Evolutionary conservation across 2,329 filamentous ascomycete species (phyloP), one percentile per base, ranked within the genome.

Genomic region (Penicillium capsulatum): DNA sequence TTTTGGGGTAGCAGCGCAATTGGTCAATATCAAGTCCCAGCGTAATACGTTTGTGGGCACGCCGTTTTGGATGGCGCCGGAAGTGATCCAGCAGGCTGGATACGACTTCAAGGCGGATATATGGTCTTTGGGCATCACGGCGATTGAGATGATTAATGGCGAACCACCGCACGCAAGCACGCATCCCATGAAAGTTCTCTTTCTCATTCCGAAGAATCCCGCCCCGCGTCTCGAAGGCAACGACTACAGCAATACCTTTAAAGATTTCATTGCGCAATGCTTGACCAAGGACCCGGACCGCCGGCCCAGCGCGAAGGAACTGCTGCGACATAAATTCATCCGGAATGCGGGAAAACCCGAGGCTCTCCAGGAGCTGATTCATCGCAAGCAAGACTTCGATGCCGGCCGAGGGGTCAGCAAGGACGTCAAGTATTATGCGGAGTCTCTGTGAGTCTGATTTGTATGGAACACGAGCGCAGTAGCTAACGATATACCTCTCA

Each of bases 11-110:
- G 92, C 92, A 6, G 91, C 92, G 19, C 92, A 98, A 65, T 75
- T 98, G 57, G 94, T 88, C 45, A 95, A 96, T 61, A 94, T 97
- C 70, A 96, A 96, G 68, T 96, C 91, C 2, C 89, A 96, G 65
- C 81, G 92, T 38, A 91, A 97, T 66, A 98, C 92, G 0, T 97
- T 98, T 59, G 92, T 98, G 14, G 92, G 92, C 14, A 97, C 91
- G 0, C 92, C 92, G 0, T 95, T 94, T 61, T 95, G 89, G 89
- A 94, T 95, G 89, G 89, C 89, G 1, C 89, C 89, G 1, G 89
- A 95, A 61, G 89, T 95, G 24, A 95, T 95, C 52, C 84, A 94
- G 63, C 88, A 94, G 66, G 80, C 86, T 48, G 79, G 79, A 29
- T 83, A 83, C 52, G 88, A 91, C 63, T 92, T 87, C 70, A 92